Evolutionary conservation across 2,329 filamentous ascomycete species (phyloP), one percentile per base, ranked within the genome.

Genomic region (Macroventuria anomochaeta): DNA sequence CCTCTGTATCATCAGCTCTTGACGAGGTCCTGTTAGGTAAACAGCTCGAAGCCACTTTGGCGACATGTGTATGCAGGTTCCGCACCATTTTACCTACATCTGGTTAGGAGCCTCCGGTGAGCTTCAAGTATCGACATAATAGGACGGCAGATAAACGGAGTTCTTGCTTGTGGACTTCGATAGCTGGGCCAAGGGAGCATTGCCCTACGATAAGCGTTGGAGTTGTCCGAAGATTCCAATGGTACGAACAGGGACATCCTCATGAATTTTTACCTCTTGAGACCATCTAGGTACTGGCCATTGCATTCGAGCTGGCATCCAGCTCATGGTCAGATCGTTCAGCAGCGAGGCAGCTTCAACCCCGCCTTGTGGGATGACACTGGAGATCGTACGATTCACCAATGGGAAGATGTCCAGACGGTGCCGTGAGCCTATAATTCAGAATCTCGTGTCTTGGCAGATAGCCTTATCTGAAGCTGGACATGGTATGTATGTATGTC

Each of bases 21-120:
- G 66, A 71, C 70, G 44, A 63, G 56, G 61, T 58, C 46, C 55
- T 62, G 61, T 71, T 70, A 71, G 66, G 67, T 71, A 69, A 70
- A 71, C 53, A 65, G 62, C 61, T 65, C 52, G 41, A 52, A 71
- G 64, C 65, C 71, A 64, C 62, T 68, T 65, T 49, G 53, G 62
- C 61, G 29, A 53, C 55, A 56, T 40, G 48, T 36, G 39, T 59
- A 59, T 68, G 69, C 64, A 71, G 15, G 41, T 58, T 57, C 55
- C 51, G 58, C 50, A 53, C 20, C 38, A 25, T 29, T 44, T 37
- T 63, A 46, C 53, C 63, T 51, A 36, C 46, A 68, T 67, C 53
- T 44, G 61, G 68, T 48, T 67, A 68, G 59, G 17, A 36, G 26
- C 2, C 49, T 39, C 52, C 39, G 32, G 44, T 7, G 37, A 55